Evolutionary conservation across 306 rosid species (phyloP), one percentile per base, ranked within the genome.

Genomic region (Boehmeria nivea): DNA sequence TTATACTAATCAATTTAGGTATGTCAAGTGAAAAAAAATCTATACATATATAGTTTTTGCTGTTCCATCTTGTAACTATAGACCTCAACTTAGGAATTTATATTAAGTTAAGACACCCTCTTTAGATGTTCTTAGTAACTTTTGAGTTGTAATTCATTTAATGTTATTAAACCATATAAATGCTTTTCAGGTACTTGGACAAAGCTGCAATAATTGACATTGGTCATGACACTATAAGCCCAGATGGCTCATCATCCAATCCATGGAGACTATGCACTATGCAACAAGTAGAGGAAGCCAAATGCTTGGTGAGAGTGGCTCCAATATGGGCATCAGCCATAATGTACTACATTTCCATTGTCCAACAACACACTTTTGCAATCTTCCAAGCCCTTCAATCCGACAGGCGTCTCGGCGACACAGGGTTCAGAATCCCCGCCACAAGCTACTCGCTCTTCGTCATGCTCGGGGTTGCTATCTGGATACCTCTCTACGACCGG

Each of bases 321-420:
- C 97, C 95, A 14, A 70, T 89, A 62, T 81, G 84, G 90, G 12
- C 72, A 10, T 23, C 94, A 46, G 81, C 69, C 13, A 47, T 76
- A 33, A 11, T 74, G 10, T 83, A 51, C 67, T 14, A 65, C 44
- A 0, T 72, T 42, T 65, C 59, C 5, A 71, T 76, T 12, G 72
- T 65, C 22, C 95, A 89, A 63, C 82, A 67, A 40, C 56, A 78
- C 28, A 86, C 90, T 3, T 39, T 69, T 13, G 71, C 49, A 46
- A 82, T 86, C 12, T 84, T 81, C 48, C 97, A 90, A 86, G 97
- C 95, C 36, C 81, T 79, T 56, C 95, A 89, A 74, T 83, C 84
- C 0, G 68, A 86, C 51, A 65, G 95, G 60, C 54, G 62, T 2
- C 0, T 86, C 1, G 86, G 83, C 56, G n/a, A n/a, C n/a, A n/a